Conservation (phyloP, 2,329 filamentous ascomycete species). For the Trichophyton equinum region DNA sequence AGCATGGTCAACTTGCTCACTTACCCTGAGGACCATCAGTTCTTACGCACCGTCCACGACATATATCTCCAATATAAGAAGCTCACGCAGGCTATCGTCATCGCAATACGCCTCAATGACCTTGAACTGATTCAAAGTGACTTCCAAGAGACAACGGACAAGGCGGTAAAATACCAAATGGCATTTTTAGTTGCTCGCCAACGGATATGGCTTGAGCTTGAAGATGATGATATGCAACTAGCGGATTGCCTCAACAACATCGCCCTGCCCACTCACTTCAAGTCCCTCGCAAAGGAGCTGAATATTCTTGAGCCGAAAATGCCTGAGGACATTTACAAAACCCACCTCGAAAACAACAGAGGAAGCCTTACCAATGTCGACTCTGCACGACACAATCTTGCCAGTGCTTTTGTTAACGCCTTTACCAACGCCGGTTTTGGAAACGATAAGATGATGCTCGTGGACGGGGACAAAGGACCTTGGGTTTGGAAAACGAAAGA, state of each 20-base stretch:
- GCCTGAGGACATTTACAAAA: constrained; percentile 98
- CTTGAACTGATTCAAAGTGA: constrained; percentile 67
- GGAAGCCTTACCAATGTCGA: constrained; percentile 91
- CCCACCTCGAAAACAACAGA: constrained; percentile 87
- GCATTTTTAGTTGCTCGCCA: constrained; percentile 87
- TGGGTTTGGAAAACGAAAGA: constrained; percentile 99
- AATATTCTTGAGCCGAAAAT: constrained; percentile 95
- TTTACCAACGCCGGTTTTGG: constrained; percentile 95
- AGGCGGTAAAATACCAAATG: constrained; percentile 79
- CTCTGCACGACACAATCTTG: constrained; percentile 88
- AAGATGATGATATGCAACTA: constrained; percentile 56
- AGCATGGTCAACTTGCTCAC: constrained; percentile 97
- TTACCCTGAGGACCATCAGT: constrained; percentile 92
- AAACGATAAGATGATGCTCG: constrained; percentile 95
- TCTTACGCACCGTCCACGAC: constrained; percentile 80
- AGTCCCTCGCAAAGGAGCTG: constrained; percentile 82
- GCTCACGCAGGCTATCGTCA: constrained; percentile 80
- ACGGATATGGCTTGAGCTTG: constrained; percentile 65
- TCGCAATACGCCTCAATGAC: constrained; percentile 90
- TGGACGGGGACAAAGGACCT: constrained; percentile 72
- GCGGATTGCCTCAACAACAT: constrained; percentile 77
- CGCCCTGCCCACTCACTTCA: constrained; percentile 83
- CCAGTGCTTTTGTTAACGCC: constrained; percentile 89
- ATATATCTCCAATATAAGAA: constrained; percentile 93
- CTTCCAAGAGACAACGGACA: constrained; percentile 68